Conservation (phyloP, 2,329 filamentous ascomycete species). For the Penicillium occitanis region DNA sequence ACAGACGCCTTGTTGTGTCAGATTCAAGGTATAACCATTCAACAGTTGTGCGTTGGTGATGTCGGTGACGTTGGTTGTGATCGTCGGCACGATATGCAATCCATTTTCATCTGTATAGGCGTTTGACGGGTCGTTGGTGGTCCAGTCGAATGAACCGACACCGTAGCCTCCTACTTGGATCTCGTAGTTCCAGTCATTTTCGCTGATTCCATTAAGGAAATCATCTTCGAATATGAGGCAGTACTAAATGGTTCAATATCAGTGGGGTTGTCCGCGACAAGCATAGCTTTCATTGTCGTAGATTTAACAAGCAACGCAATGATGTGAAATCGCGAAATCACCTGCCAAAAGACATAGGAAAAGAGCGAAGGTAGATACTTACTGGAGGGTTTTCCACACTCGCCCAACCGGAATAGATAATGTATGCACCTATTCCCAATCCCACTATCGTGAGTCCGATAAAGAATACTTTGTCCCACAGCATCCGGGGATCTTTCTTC, state of each 20-base stretch:
- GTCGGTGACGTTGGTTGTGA: constrained; percentile 11
- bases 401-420: constrained; percentile 18
- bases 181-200: constrained; percentile 20
- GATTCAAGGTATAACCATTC: constrained; percentile 20
- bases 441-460: constrained; percentile 18
- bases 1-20: constrained; percentile 17
- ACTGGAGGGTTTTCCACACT: constrained; percentile 20
- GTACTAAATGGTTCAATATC: background rate
- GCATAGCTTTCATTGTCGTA: background rate
- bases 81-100: constrained; percentile 17
- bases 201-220: constrained; percentile 15
- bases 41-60: constrained; percentile 8
- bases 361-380: background rate
- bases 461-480: constrained; percentile 21
- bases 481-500: constrained; percentile 20
- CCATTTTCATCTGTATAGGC: constrained; percentile 16
- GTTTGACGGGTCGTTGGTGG: constrained; percentile 17
- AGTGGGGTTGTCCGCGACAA: background rate
- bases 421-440: constrained; percentile 17
- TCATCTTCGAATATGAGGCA: constrained; percentile 21
- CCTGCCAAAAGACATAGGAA: background rate
- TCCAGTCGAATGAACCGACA: constrained; percentile 20
- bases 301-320: background rate
- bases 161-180: constrained; percentile 18
- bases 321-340: background rate